A percentile compares a stretch with the other conserved stretches of the same genome.
These are phyloP conservation scores for Xylaria sp. DNA, from an alignment of 2,329 filamentous ascomycete genomes.

Conservation along the genomic window DNA sequence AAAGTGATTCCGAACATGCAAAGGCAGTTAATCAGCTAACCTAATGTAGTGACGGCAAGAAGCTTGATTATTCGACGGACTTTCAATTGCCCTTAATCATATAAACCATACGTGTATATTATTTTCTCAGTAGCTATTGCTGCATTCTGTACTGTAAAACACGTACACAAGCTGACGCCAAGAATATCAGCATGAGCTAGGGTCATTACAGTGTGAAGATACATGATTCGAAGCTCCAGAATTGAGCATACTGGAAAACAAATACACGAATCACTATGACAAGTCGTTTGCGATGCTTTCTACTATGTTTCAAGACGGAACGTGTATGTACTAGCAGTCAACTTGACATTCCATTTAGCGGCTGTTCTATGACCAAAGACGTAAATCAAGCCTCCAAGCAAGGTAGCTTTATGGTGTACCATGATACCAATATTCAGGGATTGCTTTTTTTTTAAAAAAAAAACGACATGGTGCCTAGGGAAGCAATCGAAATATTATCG, in stretches of 20 bases:
- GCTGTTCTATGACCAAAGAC: background rate
- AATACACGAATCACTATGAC: background rate
- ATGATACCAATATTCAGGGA: background rate
- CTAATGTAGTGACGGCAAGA: no score
- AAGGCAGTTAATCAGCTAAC: background rate
- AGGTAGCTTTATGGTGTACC: background rate
- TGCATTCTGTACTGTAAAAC: background rate
- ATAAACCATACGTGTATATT: background rate
- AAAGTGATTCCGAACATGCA: background rate
- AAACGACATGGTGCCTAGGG: background rate
- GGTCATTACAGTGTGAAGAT: background rate
- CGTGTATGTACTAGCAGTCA: background rate
- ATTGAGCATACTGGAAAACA: background rate
- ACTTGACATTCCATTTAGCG: background rate
- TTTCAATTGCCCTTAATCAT: background rate
- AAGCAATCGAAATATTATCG: background rate
- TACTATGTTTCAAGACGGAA: background rate
- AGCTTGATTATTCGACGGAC: background rate
- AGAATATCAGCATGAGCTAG: background rate
- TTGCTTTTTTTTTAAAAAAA: background rate
- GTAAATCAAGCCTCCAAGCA: background rate
- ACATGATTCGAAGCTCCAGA: background rate
- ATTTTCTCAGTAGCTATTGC: background rate
- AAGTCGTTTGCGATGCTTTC: background rate
- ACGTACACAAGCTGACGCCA: slow-evolving; percentile 1